These are phyloP conservation scores for Suhomyces wounanorum DNA, from an alignment of 1,139 yeast species.

Conservation along the genomic window DNA sequence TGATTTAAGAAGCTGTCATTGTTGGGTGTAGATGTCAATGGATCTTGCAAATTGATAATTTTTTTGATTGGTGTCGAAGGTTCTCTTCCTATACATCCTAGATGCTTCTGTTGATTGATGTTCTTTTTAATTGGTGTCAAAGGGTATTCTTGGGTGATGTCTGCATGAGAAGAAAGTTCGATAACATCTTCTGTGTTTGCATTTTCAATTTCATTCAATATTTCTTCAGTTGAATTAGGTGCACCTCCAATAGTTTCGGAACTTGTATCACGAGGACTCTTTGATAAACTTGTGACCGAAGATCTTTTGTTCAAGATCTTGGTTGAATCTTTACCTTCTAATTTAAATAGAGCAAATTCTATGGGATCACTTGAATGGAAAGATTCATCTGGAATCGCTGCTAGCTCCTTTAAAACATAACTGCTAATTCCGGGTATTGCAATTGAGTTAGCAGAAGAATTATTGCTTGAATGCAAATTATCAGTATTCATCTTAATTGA, in stretches of 20 bases:
- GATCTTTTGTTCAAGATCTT: constrained; percentile 1
- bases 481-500: constrained; percentile 20
- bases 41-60: constrained; percentile 4
- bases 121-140: constrained; percentile 26
- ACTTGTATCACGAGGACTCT: constrained; percentile 6
- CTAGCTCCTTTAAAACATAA: constrained; percentile 66
- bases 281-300: neutral
- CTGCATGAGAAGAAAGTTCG: constrained; percentile 24
- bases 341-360: constrained; percentile 69
- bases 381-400: constrained; percentile 79
- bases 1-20: constrained; percentile 11
- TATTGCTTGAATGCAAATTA: constrained; percentile 15
- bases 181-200: constrained; percentile 41
- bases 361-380: constrained; percentile 62
- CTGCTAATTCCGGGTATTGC: constrained; percentile 66
- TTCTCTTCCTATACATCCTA: neutral
- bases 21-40: constrained; percentile 21
- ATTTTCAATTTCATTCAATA: constrained; percentile 43
- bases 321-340: constrained; percentile 62
- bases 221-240: constrained; percentile 34
- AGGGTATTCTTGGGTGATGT: constrained; percentile 31
- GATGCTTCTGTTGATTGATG: neutral
- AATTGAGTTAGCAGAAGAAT: constrained; percentile 35
- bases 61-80: constrained; percentile 11
- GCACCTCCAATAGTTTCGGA: constrained; percentile 2